Evolutionary conservation across 257 asterid genomes (phyloP).

Genomic region (Solanum ossicruentum): DNA sequence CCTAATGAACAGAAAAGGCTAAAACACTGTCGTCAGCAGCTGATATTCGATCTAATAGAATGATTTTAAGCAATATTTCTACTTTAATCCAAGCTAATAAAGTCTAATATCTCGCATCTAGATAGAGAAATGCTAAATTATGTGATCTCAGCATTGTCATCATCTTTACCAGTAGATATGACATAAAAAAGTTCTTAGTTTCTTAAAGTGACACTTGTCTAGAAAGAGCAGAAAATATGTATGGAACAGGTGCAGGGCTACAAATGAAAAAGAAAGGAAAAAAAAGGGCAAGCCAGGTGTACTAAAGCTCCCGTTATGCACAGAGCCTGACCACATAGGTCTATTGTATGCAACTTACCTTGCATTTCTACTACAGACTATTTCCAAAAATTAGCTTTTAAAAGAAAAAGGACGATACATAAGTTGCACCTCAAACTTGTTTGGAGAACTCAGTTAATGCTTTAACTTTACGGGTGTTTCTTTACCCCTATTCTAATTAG

Average conservation of each 20-base stretch:
- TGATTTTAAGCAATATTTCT: neutral
- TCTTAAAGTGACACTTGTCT: neutral
- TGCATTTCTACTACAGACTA: too few relatives aligned
- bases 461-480: neutral
- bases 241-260: neutral
- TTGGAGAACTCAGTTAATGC: neutral
- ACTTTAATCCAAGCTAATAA: neutral
- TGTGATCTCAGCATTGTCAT: neutral
- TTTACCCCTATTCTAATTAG: neutral
- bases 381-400: neutral
- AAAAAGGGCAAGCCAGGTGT: too few relatives aligned
- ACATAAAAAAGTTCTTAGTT: neutral
- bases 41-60: neutral
- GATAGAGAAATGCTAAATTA: neutral
- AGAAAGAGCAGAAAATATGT: neutral
- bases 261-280: neutral
- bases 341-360: too few relatives aligned
- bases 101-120: neutral
- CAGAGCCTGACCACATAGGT: too few relatives aligned
- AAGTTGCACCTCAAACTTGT: neutral
- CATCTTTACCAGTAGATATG: neutral
- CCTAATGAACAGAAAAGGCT: neutral
- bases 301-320: too few relatives aligned
- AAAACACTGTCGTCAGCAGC: neutral
- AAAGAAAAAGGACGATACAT: neutral